Evolutionary conservation across 306 rosid species (phyloP), one percentile per base, ranked within the genome.

Genomic region (Prosopis cineraria): DNA sequence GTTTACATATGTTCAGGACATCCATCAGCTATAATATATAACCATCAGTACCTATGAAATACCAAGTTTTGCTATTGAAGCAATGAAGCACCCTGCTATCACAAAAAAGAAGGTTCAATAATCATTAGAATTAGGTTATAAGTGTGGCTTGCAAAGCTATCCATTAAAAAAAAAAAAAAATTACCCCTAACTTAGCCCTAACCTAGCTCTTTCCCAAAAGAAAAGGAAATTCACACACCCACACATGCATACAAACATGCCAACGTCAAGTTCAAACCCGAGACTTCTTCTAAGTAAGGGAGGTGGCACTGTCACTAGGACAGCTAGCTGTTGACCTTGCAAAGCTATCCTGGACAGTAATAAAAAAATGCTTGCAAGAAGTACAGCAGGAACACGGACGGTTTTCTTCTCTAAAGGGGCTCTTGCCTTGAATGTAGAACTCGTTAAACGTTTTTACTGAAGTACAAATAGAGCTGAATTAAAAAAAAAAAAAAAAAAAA

Each of bases 1-100:
- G 93, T 48, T 73, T 55, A 79, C 8, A 36, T 45, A 37, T 55
- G 59, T 56, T 47, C 8, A 81, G 1, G 5, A 70, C 43, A 80
- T 47, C 29, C 66, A 68, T 84, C 72, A 76, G 31, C 53, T 36
- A 56, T 36, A 25, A 72, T 17, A 17, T n/a, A n/a, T n/a, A n/a
- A n/a, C n/a, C 14, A 44, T 17, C 44, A 24, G 25, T 36, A 8
- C 29, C 56, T 8, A 52, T 52, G 13, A 52, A 20, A 52, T 20
- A 20, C 27, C 59, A 20, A n/a, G 44, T 3, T 19, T 19, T 33
- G 14, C 6, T 19, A 7, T 34, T 64, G 70, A 64, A 1, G 45
- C 20, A 33, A 64, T 14, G 14, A 43, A 41, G 10, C 20, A 25
- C 53, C 53, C 22, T 44, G n/a, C 39, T 69, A 27, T 69, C 2